Percentiles rank a stretch among this genome's conserved stretches.
Evolutionary conservation across 805 yeast species (phyloP).

Genomic region (Wickerhamiella occidentalis): DNA sequence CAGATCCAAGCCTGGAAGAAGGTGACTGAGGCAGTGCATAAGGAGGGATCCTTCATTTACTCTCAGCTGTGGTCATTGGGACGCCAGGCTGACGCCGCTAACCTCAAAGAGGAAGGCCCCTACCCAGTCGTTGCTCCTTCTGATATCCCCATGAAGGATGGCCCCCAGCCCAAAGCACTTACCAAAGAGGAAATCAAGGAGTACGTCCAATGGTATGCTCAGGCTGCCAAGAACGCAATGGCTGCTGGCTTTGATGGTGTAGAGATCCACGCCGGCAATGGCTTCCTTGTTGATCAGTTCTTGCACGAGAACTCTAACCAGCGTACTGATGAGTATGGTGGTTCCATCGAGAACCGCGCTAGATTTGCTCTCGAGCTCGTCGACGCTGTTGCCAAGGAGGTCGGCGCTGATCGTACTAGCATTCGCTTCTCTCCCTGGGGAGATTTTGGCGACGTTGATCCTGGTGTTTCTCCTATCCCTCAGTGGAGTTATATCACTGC

Average conservation of each 20-base stretch:
- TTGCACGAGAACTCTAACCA: slow-evolving; percentile 36
- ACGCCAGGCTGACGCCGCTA: slow-evolving; percentile 32
- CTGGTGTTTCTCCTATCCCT: slow-evolving; percentile 27
- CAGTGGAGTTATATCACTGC: slow-evolving; percentile 33
- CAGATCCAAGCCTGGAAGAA: slow-evolving; percentile 29
- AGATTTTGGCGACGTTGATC: slow-evolving; percentile 25
- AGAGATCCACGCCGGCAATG: slow-evolving; percentile 56
- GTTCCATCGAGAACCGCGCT: slow-evolving; percentile 45
- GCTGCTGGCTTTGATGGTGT: slow-evolving; percentile 50
- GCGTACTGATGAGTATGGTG: slow-evolving; percentile 55
- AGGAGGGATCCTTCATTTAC: slow-evolving; percentile 30
- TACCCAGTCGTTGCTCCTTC: slow-evolving; percentile 32
- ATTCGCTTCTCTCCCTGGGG: slow-evolving; percentile 33
- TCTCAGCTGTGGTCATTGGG: slow-evolving; percentile 42
- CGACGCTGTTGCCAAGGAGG: slow-evolving; percentile 29
- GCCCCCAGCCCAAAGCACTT: slow-evolving; percentile 24
- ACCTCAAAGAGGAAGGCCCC: slow-evolving; percentile 27
- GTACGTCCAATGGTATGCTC: slow-evolving; percentile 32
- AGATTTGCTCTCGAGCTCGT: slow-evolving; percentile 39
- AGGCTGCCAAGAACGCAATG: slow-evolving; percentile 41
- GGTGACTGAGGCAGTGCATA: slow-evolving; percentile 37
- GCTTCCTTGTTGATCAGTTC: slow-evolving; percentile 42
- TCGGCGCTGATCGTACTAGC: slow-evolving; percentile 30
- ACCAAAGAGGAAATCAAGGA: slow-evolving; percentile 34
- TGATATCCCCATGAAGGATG: slow-evolving; percentile 21